Evolutionary conservation across 1,284 basidiomycete genomes (phyloP), one percentile per base, ranked within the genome.

Genomic region (Trichosporon ovoides): DNA sequence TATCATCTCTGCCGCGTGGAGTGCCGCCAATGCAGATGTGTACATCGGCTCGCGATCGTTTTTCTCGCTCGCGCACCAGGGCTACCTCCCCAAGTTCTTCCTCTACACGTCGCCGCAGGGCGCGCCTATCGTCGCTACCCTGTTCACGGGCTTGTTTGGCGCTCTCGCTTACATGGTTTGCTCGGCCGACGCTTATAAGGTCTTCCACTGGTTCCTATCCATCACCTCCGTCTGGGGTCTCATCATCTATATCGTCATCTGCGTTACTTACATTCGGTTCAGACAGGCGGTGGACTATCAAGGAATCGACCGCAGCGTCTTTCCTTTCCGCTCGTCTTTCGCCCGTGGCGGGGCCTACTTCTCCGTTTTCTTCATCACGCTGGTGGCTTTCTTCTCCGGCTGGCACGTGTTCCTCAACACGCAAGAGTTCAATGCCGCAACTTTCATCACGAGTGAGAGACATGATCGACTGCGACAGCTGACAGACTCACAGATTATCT

Each of bases 121-220:
- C 19, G 66, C 78, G 0, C 79, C 79, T 1, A 67, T 34, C 58
- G 67, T 82, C 3, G 81, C 87, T 65, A 84, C 83, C 66, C 79
- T 85, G 11, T 58, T 77, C 22, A 88, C 92, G 68, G 81, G 85
- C 9, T 69, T 83, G 9, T 70, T 78, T 55, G 72, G 71, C 11
- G 64, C 73, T 7, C 83, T 96, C 10, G 83, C 87, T 1, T 93
- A 82, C 76, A 87, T 89, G 83, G 63, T 82, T 38, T 78, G 86
- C 56, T 81, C 77, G 40, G 72, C 66, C 36, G 82, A 82, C 53
- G 80, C 85, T 4, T 85, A 85, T 37, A 79, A 71, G 37, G 86
- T 89, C 37, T 88, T 93, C 71, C 72, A 73, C 22, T 90, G 87
- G 86, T 85, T 91, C 64, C 77, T 56, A 38, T n/a, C n/a, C 12